Conservation (phyloP, 2,329 filamentous ascomycete species). For the Beauveria rudraprayagi region DNA sequence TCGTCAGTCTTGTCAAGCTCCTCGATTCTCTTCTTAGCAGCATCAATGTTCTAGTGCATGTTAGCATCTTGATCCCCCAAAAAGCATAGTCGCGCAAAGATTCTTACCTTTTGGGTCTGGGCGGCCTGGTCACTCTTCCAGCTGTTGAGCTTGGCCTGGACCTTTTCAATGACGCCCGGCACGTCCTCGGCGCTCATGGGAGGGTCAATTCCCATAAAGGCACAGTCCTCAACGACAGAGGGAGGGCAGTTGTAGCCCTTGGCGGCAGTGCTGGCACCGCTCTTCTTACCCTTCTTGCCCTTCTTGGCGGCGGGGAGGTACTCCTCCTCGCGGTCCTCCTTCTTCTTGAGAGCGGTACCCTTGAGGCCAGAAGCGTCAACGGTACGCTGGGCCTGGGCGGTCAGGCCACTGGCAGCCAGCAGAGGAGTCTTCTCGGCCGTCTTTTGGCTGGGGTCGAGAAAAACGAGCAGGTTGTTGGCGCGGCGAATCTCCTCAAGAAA, state of each 20-base stretch:
- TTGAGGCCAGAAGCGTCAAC: constrained; percentile 80
- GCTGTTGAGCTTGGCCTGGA: constrained; percentile 81
- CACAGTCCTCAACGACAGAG: constrained; percentile 84
- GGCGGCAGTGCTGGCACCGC: constrained; percentile 38
- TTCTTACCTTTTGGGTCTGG: constrained; percentile 80
- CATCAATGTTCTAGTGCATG: constrained; percentile 73
- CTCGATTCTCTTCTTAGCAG: constrained; percentile 93
- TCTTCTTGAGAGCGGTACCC: constrained; percentile 74
- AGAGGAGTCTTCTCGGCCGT: constrained; percentile 56
- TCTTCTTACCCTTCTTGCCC: constrained; percentile 77
- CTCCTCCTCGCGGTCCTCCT: constrained; percentile 81
- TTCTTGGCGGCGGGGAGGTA: constrained; percentile 77
- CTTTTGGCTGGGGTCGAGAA: constrained; percentile 72
- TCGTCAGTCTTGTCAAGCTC: constrained; percentile 60
- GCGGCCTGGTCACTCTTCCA: constrained; percentile 88
- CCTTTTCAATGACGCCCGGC: constrained; percentile 71
- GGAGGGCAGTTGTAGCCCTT: constrained; percentile 75
- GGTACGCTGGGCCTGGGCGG: constrained; percentile 70
- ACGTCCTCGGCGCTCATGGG: constrained; percentile 82
- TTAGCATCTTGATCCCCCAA: constrained; percentile 21
- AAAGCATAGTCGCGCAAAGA: background rate
- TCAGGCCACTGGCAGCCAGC: constrained; percentile 62
- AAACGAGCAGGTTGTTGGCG: constrained; percentile 73
- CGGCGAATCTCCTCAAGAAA: constrained; percentile 90
- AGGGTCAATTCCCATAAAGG: constrained; percentile 75